Percentiles rank a stretch among this genome's conserved stretches.
Evolutionary conservation across 2,329 filamentous ascomycete species (phyloP).

Genomic region (Fusarium sororula): DNA sequence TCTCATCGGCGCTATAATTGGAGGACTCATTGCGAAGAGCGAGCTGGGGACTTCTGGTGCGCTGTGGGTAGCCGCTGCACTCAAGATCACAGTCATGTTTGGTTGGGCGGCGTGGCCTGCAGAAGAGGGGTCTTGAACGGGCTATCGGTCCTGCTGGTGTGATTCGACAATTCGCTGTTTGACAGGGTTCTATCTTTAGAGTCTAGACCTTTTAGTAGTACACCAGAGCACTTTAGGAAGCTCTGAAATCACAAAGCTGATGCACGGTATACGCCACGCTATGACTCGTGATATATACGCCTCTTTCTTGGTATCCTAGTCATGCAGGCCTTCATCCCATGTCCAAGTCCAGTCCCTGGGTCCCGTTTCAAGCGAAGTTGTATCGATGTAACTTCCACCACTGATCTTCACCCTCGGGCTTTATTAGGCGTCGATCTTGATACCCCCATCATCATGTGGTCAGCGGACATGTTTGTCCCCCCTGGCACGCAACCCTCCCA

Average conservation of each 20-base stretch:
- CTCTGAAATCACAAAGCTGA: background rate
- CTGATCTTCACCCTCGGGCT: background rate
- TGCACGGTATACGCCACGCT: background rate
- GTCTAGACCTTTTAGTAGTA: background rate
- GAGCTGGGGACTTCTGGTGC: conserved; percentile 60
- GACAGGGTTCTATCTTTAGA: background rate
- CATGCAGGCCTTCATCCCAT: background rate
- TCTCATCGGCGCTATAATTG: conserved; percentile 59
- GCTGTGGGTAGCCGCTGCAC: conserved; percentile 65
- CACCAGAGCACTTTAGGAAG: conserved; percentile 8
- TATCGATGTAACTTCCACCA: background rate
- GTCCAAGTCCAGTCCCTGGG: background rate
- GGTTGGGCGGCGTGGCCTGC: conserved; percentile 70
- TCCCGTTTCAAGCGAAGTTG: background rate
- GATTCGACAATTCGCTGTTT: background rate
- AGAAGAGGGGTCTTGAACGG: conserved; percentile 45
- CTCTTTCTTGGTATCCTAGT: background rate
- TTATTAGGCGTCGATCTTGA: background rate
- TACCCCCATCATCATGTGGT: background rate
- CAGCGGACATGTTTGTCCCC: background rate
- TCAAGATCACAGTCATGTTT: conserved; percentile 66
- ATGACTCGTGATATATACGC: background rate
- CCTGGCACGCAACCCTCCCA: conserved; percentile 8
- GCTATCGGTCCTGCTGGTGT: background rate
- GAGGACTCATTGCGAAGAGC: conserved; percentile 60